These are phyloP conservation scores for Agaricus blazei DNA, from an alignment of 768 basidiomycete genomes.

Conservation along the genomic window DNA sequence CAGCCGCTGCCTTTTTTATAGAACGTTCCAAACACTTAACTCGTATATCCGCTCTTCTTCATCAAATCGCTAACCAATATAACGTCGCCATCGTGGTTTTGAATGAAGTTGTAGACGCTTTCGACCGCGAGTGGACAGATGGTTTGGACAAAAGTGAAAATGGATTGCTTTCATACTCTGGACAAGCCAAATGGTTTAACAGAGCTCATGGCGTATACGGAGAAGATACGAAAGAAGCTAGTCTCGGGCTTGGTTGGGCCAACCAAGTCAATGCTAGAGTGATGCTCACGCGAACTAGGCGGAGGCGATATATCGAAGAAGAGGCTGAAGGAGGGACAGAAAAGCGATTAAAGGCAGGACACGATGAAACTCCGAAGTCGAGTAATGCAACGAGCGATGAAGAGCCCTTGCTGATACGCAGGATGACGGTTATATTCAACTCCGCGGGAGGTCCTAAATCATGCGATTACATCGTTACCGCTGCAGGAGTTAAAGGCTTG, in stretches of 20 bases:
- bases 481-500: conserved; percentile 43
- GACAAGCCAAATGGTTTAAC: conserved; percentile 75
- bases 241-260: conserved; percentile 88
- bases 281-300: conserved; percentile 73
- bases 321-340: conserved; percentile 19
- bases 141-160: conserved; percentile 18
- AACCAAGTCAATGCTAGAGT: conserved; percentile 87
- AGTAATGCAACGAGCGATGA: conserved; percentile 24
- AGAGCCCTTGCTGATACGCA: conserved; percentile 54
- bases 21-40: conserved; percentile 70
- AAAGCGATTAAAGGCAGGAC: conserved; percentile 15
- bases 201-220: conserved; percentile 55
- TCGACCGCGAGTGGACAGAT: conserved; percentile 29
- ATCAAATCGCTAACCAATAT: conserved; percentile 59
- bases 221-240: conserved; percentile 69
- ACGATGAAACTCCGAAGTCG: background rate
- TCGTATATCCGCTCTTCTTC: conserved; percentile 64
- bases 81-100: conserved; percentile 74
- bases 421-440: conserved; percentile 76
- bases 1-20: conserved; percentile 55
- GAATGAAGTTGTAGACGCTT: conserved; percentile 87
- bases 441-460: conserved; percentile 51
- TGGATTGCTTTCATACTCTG: conserved; percentile 53
- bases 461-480: conserved; percentile 72
- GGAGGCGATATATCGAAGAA: conserved; percentile 52